These are phyloP conservation scores for Pichiaceae sp. DNA, from an alignment of 1,139 yeast species.

Conservation along the genomic window DNA sequence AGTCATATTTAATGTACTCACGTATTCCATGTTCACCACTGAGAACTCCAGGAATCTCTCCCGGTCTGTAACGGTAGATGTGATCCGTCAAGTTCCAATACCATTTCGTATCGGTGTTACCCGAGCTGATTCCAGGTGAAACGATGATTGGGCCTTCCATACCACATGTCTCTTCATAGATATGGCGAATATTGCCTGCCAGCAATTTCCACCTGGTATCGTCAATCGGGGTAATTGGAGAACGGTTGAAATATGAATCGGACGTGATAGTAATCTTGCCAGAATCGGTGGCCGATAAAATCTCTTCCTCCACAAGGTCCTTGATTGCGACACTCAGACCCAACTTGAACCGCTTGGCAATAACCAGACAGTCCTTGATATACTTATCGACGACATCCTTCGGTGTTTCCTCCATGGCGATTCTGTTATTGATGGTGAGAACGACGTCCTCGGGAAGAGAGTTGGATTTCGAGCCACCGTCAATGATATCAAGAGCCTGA, in stretches of 20 bases:
- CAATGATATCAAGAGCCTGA: constrained; percentile 59
- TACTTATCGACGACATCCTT: constrained; percentile 20
- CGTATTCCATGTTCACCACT: constrained; percentile 45
- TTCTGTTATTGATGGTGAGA: constrained; percentile 34
- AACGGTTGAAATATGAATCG: constrained; percentile 30
- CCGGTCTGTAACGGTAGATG: constrained; percentile 55
- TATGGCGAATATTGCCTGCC: constrained; percentile 39
- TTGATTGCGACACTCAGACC: constrained; percentile 29
- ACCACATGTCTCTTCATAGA: constrained; percentile 32
- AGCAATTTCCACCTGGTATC: constrained; percentile 33
- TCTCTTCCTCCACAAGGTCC: constrained; percentile 24
- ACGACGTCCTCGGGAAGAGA: constrained; percentile 67
- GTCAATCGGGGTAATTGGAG: constrained; percentile 38
- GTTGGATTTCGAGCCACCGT: constrained; percentile 65
- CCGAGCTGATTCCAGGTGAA: constrained; percentile 64
- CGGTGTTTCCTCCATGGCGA: constrained; percentile 29
- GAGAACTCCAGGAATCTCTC: constrained; percentile 16
- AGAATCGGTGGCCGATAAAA: constrained; percentile 28
- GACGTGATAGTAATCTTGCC: constrained; percentile 41
- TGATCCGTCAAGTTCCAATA: constrained; percentile 70
- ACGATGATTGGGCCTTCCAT: constrained; percentile 37
- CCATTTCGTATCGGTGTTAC: constrained; percentile 75
- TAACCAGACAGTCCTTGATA: constrained; percentile 23
- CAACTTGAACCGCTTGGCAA: constrained; percentile 38
- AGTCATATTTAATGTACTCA: constrained; percentile 43